Base-by-base conservation (phyloP, 148 eudicot species). In the Diospyros lotus region DNA sequence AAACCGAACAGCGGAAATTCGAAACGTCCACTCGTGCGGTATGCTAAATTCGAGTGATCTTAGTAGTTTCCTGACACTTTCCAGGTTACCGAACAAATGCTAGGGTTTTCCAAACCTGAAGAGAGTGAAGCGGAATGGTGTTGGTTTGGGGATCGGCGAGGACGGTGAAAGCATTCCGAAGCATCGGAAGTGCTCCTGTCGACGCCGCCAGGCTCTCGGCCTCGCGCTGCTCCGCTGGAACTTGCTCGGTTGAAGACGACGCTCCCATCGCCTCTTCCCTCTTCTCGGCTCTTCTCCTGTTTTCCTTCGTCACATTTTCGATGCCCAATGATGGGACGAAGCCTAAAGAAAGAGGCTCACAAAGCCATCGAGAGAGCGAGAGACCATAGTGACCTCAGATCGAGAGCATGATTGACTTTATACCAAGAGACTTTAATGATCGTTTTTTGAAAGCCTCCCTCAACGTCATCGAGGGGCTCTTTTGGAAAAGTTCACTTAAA, bases 121-220 rank as follows among this genome's bases (percentile, higher is more conserved):
- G 87, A 79, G 95, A 83, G 68, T 68, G 40, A 55, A 85, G 76
- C 15, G 93, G 86, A 54, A 94, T 80, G 40, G 91, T 62, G 11
- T 84, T 60, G 41, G 86, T 77, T 63, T 61, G 66, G 41, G 85
- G 86, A 82, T 87, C 84, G 68, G 92, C 73, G 39, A 91, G 90
- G 9, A 64, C 58, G 42, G 90, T 79, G 72, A 94, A 94, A 11
- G 88, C 81, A 28, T 82, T 82, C n/a, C 81, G 86, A 60, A 94
- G 98, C 53, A 82, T 28, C 18, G 91, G 81, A 64, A 94, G 90
- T 50, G 84, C 85, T 72, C 95, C 97, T 9, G 85, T 82, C 2
- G 98, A 91, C 58, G 88, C 85, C 9, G 91, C 98, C 74, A 86
- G 77, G 13, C 78, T 72, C 77, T 94, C 97, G n/a, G 87, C 82